A percentile compares a stretch with the other conserved stretches of the same genome.
Evolutionary conservation across 148 eudicot genomes (phyloP).

Genomic region (Oxyria digyna): DNA sequence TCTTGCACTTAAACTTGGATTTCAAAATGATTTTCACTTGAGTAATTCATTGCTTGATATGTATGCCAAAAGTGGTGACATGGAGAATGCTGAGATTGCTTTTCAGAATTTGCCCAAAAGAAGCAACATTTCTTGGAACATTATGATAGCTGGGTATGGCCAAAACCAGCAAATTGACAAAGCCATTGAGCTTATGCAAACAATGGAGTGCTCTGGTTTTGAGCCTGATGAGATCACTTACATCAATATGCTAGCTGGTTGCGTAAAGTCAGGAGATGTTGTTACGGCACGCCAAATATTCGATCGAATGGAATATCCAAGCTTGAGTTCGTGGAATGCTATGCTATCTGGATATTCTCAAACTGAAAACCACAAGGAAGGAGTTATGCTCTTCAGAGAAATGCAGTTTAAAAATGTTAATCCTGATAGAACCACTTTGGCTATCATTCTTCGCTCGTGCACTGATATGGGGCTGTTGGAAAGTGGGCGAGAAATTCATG

Average conservation of each 20-base stretch:
- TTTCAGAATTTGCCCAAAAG: constrained; percentile 29
- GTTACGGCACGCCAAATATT: constrained; percentile 39
- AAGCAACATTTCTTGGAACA: constrained; percentile 65
- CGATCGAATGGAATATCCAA: constrained; percentile 43
- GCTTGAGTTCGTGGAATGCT: constrained; percentile 69
- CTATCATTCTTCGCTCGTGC: constrained; percentile 53
- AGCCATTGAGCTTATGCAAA: constrained; percentile 39
- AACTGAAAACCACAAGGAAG: constrained; percentile 35
- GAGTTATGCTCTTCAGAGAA: constrained; percentile 44
- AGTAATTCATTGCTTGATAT: constrained; percentile 60
- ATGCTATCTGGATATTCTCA: constrained; percentile 64
- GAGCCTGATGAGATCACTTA: constrained; percentile 63
- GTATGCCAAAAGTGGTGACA: constrained; percentile 57
- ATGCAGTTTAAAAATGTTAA: constrained; percentile 50
- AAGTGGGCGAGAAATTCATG: constrained; percentile 59
- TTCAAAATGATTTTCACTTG: constrained; percentile 46
- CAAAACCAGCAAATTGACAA: constrained; percentile 28
- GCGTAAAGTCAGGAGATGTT: constrained; percentile 35
- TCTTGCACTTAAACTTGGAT: constrained; percentile 54
- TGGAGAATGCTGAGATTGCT: constrained; percentile 42
- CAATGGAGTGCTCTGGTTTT: constrained; percentile 43
- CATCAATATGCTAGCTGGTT: constrained; percentile 46
- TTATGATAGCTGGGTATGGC: constrained; percentile 77
- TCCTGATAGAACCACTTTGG: constrained; percentile 57
- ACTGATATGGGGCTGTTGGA: constrained; percentile 42